phyloP scores from a whole-genome alignment of 2,329 filamentous ascomycete genomes.

The Colletotrichum sublineola region DNA sequence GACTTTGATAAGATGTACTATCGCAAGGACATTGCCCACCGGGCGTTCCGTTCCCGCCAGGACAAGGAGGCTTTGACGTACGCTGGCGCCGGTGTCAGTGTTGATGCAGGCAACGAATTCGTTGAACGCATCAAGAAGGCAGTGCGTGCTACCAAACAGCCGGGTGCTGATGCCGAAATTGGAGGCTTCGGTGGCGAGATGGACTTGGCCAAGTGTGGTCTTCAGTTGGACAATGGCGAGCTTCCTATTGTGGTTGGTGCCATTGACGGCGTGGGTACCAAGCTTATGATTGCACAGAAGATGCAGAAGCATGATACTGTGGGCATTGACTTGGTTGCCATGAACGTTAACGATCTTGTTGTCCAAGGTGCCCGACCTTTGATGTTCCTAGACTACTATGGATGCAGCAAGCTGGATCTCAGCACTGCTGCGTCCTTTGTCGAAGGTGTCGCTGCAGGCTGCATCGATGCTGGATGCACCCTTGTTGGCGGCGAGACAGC shows the following conservation, averaged over 20 bases:
- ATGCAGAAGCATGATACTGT: constrained; percentile 94
- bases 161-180: constrained; percentile 92
- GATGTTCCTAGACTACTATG: constrained; percentile 98
- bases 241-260: constrained; percentile 87
- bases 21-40: constrained; percentile 87
- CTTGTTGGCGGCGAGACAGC: constrained; percentile 98
- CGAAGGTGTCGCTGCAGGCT: constrained; percentile 89
- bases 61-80: constrained; percentile 80
- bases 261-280: constrained; percentile 96
- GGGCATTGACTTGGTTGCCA: constrained; percentile 95
- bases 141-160: constrained; percentile 85
- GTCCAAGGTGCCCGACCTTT: constrained; percentile 95
- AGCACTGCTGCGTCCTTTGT: constrained; percentile 87
- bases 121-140: constrained; percentile 92
- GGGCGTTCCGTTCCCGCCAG: constrained; percentile 67
- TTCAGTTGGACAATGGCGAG: constrained; percentile 60
- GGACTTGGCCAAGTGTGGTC: constrained; percentile 77
- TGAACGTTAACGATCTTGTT: constrained; percentile 98
- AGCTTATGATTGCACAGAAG: constrained; percentile 93
- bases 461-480: constrained; percentile 85
- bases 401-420: constrained; percentile 88
- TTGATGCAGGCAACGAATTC: constrained; percentile 93
- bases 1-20: constrained; percentile 87
- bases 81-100: constrained; percentile 91
- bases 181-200: constrained; percentile 95